Evolutionary conservation across 257 asterid genomes (phyloP), one percentile per base, ranked within the genome.

Genomic region (Mentha longifolia): DNA sequence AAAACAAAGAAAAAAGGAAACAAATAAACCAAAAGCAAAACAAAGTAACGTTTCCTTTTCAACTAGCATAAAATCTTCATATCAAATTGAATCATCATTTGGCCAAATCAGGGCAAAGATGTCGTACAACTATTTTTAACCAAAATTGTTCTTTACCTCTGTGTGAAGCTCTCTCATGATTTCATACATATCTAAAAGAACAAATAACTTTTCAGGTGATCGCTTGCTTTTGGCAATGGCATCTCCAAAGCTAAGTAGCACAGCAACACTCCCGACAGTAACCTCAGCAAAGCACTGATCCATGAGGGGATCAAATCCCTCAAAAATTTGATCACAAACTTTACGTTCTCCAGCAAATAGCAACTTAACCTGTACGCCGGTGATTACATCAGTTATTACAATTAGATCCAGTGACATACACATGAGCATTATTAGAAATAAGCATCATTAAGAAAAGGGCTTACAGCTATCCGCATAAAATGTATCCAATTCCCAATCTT

Each of bases 401-500:
- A 46, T 65, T 56, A 62, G 67, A 50, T 30, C 31, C 61, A 65
- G 60, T 45, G 60, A 69, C 9, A 52, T 30, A 30, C 51, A 19
- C 30, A 57, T 56, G 65, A 63, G 35, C 37, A 41, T 20, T 62
- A 62, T 62, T 17, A 17, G 42, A 37, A 64, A 43, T 35, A 39
- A 75, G 19, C 62, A 61, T 59, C 39, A 33, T 56, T 67, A 31
- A 61, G 17, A 49, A 42, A 68, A 79, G 76, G 69, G 79, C 85
- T 65, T 85, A 95, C 99, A 72, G 99, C 98, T 79, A 95, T 95
- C 59, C 99, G 88, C 99, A 95, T 95, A 78, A 89, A 92, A 83
- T 95, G 99, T 84, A 95, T 95, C 98, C 99, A 95, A 72, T 90
- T 95, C 78, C 99, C 98, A 72, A 95, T 95, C 81, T 95, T 95